Percentiles rank a stretch among this genome's conserved stretches.
phyloP scores from a whole-genome alignment of 495 filamentous ascomycete species.

The Coniosporium apollinis region DNA sequence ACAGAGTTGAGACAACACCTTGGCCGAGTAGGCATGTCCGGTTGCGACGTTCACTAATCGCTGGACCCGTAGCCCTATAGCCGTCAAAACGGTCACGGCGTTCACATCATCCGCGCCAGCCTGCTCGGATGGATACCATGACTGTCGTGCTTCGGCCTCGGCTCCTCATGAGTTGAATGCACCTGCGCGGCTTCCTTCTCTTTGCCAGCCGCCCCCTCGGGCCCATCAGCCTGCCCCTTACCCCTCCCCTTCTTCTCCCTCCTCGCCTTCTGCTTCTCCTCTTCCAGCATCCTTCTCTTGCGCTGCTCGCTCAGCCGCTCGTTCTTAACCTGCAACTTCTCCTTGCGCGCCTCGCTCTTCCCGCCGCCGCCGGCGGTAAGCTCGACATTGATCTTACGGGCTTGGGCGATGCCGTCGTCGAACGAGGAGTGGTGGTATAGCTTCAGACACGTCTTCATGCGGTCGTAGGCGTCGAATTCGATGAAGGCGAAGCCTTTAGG shows the following conservation, averaged over 20 bases:
- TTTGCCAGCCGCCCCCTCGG: neutral
- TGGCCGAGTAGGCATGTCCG: too few species aligned
- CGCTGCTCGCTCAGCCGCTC: slow-evolving; percentile 43
- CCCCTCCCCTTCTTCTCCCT: slow-evolving; percentile 6
- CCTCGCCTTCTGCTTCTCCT: slow-evolving; percentile 14
- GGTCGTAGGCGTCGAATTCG: slow-evolving; percentile 77
- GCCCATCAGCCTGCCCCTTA: neutral
- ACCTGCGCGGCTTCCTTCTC: neutral
- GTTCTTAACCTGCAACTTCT: slow-evolving; percentile 77
- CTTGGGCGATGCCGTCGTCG: slow-evolving; percentile 42
- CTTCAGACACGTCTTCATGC: slow-evolving; percentile 85
- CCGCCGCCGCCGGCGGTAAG: slow-evolving; percentile 64
- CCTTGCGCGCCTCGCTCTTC: slow-evolving; percentile 49
- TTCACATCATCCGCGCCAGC: slow-evolving; percentile 15
- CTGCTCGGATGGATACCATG: slow-evolving; percentile 22
- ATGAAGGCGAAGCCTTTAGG: slow-evolving; percentile 84
- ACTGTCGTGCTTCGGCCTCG: neutral
- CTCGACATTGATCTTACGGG: slow-evolving; percentile 77
- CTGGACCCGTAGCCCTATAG: too few species aligned
- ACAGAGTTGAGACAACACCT: too few species aligned
- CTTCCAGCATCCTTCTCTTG: slow-evolving; percentile 13
- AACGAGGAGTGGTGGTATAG: slow-evolving; percentile 78
- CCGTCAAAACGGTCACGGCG: too few species aligned
- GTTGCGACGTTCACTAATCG: too few species aligned
- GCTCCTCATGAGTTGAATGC: neutral